phyloP scores from a whole-genome alignment of 768 basidiomycete species.

The Collybia sordida region DNA sequence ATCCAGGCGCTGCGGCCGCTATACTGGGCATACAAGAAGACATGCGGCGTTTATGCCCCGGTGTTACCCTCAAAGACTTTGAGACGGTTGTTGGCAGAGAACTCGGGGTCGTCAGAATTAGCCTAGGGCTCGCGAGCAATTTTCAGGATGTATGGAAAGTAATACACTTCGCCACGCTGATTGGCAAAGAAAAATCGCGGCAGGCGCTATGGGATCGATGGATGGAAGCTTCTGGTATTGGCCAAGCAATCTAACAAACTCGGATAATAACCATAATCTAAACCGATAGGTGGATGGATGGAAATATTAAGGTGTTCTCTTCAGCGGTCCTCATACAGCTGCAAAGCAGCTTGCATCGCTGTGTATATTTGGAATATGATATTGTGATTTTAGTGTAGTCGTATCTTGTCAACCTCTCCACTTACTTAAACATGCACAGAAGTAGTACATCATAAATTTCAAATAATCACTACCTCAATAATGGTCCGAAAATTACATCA shows the following conservation, averaged over 20 bases:
- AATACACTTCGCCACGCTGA: slow-evolving; percentile 44
- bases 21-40: slow-evolving; percentile 64
- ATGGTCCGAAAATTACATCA: too few relatives aligned
- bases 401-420: not conserved
- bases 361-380: slow-evolving; percentile 10
- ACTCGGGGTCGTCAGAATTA: slow-evolving; percentile 73
- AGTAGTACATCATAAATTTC: too few relatives aligned
- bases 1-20: slow-evolving; percentile 78
- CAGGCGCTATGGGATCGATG: slow-evolving; percentile 40
- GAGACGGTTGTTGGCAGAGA: slow-evolving; percentile 62
- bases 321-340: slow-evolving; percentile 8
- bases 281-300: slow-evolving; percentile 10
- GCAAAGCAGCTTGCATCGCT: slow-evolving; percentile 2
- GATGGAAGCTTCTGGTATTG: slow-evolving; percentile 22
- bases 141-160: slow-evolving; percentile 74
- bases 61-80: slow-evolving; percentile 61
- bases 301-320: slow-evolving; percentile 4
- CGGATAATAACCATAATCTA: not conserved
- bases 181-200: slow-evolving; percentile 39
- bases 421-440: too few relatives aligned
- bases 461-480: too few relatives aligned
- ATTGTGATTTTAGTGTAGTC: slow-evolving; percentile 18
- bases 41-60: slow-evolving; percentile 61
- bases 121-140: slow-evolving; percentile 76
- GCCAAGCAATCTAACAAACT: slow-evolving; percentile 19